Evolutionary conservation across 2,329 filamentous ascomycete genomes (phyloP), one percentile per base, ranked within the genome.

Genomic region (Blumeriella jaapii): DNA sequence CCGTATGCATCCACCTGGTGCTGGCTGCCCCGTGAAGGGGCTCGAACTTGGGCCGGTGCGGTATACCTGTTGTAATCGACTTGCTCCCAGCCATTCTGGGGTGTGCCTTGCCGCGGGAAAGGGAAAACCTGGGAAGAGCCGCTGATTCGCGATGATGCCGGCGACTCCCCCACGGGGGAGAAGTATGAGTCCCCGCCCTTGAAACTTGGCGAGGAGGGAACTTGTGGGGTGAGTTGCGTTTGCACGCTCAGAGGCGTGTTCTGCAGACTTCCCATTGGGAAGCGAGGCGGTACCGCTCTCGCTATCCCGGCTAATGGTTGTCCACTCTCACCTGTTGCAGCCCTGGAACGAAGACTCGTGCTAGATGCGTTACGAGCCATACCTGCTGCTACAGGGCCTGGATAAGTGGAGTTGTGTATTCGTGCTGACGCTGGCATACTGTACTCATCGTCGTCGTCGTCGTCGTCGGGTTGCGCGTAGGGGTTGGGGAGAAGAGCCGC

Each of bases 11-110:
- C 78, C 11, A 64, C 60, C 6, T 74, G 69, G 19, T 74, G 77
- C 6, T 78, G 67, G 2, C 80, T 80, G 46, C 91, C 83, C 39
- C 82, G 70, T 20, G 84, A 89, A n/a, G 79, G 74, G 22, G 76
- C 82, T 24, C 85, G 78, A 28, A 82, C 78, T 68, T 87, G 78
- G 2, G 83, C 85, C 13, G 89, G 89, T 6, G 89, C 85, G 1
- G 89, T 94, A 55, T 93, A 93, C 18, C 89, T 74, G 50, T 73
- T 78, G 51, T 93, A 81, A 47, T 74, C 75, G 15, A 19, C 26
- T 9, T 20, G 15, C 52, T 77, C 74, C 68, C 81, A 84, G 1
- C 65, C 65, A 22, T 73, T 70, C 45, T 78, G 71, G 1, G 83
- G 77, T 1, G 77, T 78, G 8, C 67, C 68, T 46, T 83, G 74